Conservation (phyloP, 1,284 basidiomycete species). For the Fistulina hepatica region DNA sequence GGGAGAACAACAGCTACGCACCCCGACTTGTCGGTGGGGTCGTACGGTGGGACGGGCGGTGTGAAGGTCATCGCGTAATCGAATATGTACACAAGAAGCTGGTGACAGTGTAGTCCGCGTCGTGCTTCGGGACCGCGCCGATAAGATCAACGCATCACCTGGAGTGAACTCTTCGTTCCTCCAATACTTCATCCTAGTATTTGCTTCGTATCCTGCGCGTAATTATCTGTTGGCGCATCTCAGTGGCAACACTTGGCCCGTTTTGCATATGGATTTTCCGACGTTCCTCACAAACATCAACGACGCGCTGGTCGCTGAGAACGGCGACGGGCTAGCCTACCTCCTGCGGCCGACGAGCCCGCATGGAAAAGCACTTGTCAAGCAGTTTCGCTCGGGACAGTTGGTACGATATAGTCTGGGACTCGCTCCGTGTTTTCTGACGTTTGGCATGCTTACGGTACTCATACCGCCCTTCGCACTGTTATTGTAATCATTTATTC, state of each 20-base stretch:
- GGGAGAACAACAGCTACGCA: slow-evolving; percentile 32
- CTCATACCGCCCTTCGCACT: not conserved
- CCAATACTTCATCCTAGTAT: no score
- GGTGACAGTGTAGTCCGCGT: no score
- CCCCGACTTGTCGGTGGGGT: slow-evolving; percentile 54
- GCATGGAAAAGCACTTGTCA: slow-evolving; percentile 61
- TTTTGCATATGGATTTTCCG: slow-evolving; percentile 46
- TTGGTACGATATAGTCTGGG: slow-evolving; percentile 38
- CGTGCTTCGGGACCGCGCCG: no score
- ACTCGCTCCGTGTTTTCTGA: slow-evolving; percentile 1
- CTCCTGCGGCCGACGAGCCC: slow-evolving; percentile 63
- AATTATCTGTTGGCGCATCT: no score
- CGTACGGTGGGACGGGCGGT: slow-evolving; percentile 48
- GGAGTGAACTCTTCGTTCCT: no score
- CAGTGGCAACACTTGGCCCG: no score
- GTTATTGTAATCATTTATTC: not conserved
- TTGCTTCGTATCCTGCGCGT: no score
- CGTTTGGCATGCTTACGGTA: slow-evolving; percentile 9
- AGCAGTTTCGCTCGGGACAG: slow-evolving; percentile 61
- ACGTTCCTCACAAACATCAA: slow-evolving; percentile 51
- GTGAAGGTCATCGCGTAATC: slow-evolving; percentile 1
- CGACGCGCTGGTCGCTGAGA: slow-evolving; percentile 47
- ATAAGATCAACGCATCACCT: no score
- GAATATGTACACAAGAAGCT: no score
- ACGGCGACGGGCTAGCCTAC: slow-evolving; percentile 58